A percentile compares a stretch with the other conserved stretches of the same genome.
These are phyloP conservation scores for Colletotrichum tamarilloi DNA, from an alignment of 2,329 filamentous ascomycete genomes.

Conservation along the genomic window DNA sequence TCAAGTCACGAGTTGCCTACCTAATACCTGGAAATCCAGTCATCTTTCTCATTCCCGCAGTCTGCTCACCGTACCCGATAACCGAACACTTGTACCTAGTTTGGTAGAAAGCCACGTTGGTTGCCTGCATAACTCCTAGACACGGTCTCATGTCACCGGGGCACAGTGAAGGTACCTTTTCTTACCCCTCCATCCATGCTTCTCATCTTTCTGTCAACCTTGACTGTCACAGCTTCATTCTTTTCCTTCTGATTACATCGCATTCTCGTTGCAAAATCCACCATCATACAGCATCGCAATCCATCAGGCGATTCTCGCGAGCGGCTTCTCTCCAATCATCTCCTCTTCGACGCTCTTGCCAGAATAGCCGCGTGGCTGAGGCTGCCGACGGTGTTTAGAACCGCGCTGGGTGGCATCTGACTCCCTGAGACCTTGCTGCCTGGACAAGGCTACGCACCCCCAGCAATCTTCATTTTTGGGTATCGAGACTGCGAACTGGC, in stretches of 20 bases:
- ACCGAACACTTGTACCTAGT: background rate
- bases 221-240: background rate
- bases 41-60: background rate
- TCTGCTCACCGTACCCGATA: background rate
- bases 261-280: background rate
- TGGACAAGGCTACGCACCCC: conserved; percentile 28
- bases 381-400: background rate
- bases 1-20: background rate
- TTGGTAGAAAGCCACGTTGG: background rate
- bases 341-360: background rate
- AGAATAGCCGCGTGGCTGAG: background rate
- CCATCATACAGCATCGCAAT: background rate
- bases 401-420: conserved; percentile 17
- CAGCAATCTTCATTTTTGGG: background rate
- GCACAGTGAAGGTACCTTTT: background rate
- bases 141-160: background rate
- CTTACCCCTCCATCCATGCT: background rate
- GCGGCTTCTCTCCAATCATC: background rate
- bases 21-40: background rate
- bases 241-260: background rate
- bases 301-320: background rate
- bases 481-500: background rate
- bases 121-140: background rate
- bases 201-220: background rate
- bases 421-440: conserved; percentile 25